These are phyloP conservation scores for Plasmopara muralis DNA, from an alignment of 352 stramenopile species.

Conservation along the genomic window DNA sequence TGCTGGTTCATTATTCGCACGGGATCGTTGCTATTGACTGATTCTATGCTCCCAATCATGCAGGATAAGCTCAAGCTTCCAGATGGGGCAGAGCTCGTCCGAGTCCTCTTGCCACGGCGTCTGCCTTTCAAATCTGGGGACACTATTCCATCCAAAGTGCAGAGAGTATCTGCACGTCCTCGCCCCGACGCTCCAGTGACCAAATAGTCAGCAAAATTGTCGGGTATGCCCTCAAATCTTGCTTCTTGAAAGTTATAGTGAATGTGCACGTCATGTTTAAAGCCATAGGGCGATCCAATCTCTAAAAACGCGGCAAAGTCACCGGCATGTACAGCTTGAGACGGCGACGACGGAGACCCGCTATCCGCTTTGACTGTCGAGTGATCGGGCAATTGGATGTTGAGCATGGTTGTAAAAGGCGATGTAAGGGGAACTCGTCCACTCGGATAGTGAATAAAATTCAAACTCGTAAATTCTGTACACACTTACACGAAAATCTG, in stretches of 20 bases:
- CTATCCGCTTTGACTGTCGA: constrained; percentile 22
- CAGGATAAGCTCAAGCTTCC: constrained; percentile 28
- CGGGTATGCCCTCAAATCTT: constrained; percentile 79
- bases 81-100: constrained; percentile 31
- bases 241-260: constrained; percentile 83
- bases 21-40: constrained; percentile 24
- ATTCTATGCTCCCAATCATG: constrained; percentile 24
- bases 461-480: constrained; percentile 3
- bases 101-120: constrained; percentile 26
- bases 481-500: constrained; percentile 12
- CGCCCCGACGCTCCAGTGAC: constrained; percentile 21
- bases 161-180: constrained; percentile 18
- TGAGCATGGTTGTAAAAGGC: constrained; percentile 17
- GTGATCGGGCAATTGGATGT: constrained; percentile 40
- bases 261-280: constrained; percentile 81
- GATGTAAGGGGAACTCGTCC: constrained; percentile 6
- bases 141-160: constrained; percentile 4
- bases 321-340: constrained; percentile 12
- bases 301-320: constrained; percentile 33
- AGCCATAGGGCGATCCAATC: constrained; percentile 68
- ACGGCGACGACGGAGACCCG: constrained; percentile 29
- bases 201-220: constrained; percentile 76
- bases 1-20: constrained; percentile 73
- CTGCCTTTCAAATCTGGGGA: constrained; percentile 9
- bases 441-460: constrained; percentile 21